These are phyloP conservation scores for Taphrina betulina DNA, from an alignment of 1,139 yeast genomes.

Conservation along the genomic window DNA sequence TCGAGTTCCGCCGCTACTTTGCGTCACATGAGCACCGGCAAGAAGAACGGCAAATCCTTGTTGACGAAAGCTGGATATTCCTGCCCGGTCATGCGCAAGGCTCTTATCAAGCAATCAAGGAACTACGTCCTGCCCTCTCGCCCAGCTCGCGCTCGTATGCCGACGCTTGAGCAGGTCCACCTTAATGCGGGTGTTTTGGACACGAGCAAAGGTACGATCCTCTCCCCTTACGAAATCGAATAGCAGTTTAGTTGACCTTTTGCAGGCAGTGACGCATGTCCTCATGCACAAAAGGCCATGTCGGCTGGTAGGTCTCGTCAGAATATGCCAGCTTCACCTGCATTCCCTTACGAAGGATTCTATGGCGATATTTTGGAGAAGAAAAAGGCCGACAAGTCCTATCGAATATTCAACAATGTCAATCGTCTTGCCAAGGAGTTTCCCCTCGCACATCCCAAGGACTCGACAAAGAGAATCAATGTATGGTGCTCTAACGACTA, in stretches of 20 bases:
- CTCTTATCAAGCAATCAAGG: conserved; percentile 51
- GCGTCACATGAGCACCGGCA: conserved; percentile 52
- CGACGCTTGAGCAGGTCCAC: conserved; percentile 44
- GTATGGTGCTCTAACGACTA: conserved; percentile 99
- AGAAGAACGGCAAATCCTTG: conserved; percentile 43
- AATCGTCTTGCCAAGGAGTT: conserved; percentile 91
- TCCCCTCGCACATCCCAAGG: conserved; percentile 82
- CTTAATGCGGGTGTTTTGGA: conserved; percentile 43
- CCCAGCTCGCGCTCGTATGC: conserved; percentile 45
- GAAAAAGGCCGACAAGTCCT: conserved; percentile 85
- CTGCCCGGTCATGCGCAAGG: conserved; percentile 89
- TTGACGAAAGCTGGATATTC: conserved; percentile 64
- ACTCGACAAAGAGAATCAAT: conserved; percentile 76
- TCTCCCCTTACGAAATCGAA: too few relatives aligned
- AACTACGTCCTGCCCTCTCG: conserved; percentile 60
- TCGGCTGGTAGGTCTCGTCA: conserved; percentile 15
- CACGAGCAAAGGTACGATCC: conserved; percentile 39
- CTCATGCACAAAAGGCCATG: conserved; percentile 30
- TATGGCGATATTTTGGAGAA: conserved; percentile 62
- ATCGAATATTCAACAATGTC: conserved; percentile 93
- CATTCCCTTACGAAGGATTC: conserved; percentile 66
- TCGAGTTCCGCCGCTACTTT: conserved; percentile 61
- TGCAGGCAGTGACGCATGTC: conserved; percentile 23
- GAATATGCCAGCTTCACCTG: conserved; percentile 34
- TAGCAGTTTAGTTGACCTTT: conserved; percentile 18